Base-by-base conservation (phyloP, 1,284 basidiomycete species). In the Microstroma glucosiphilum region DNA sequence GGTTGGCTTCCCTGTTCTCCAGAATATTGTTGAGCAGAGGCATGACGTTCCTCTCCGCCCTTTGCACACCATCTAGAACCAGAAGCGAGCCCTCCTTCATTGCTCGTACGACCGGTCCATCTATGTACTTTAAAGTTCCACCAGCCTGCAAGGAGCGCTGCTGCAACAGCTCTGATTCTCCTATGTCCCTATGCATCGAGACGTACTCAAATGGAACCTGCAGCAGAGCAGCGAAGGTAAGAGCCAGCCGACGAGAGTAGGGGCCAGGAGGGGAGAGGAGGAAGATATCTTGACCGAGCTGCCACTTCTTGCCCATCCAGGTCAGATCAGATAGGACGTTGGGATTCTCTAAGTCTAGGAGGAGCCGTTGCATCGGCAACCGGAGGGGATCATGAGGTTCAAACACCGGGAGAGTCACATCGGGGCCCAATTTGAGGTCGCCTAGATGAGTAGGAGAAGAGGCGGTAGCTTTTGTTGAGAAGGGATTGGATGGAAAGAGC, bases 11-110 rank as follows among this genome's bases (percentile, higher is more conserved):
- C 15, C 70, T 59, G 55, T 77, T 77, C 61, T 81, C 80, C 59
- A 81, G 72, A 26, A 80, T 71, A 59, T 81, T 81, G 74, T 80
- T 80, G 61, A 81, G 71, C 56, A 76, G 69, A 25, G 77, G 77
- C 40, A 77, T 70, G n/a, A 77, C 73, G 55, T 75, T 74, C 11
- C 77, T 67, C 66, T 79, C 77, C 6, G 77, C 77, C 55, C 77
- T 67, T 64, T 81, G 77, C 40, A 80, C 75, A 25, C 80, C 80
- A 40, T 81, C 80, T 23, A 81, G 68, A 41, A 81, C 68, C 40
- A 81, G 67, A 25, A 81, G 64, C 46, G 70, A 72, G 9, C 80
- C 80, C 25, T 72, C 64, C 69, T 80, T 81, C 68, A 78, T 79
- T 1, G 80, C 80, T 8, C 80, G 65, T 9, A 81, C 78, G 8